A percentile compares a stretch with the other conserved stretches of the same genome.
Evolutionary conservation across 768 basidiomycete genomes (phyloP).

Genomic region (Lentinula detonsa): DNA sequence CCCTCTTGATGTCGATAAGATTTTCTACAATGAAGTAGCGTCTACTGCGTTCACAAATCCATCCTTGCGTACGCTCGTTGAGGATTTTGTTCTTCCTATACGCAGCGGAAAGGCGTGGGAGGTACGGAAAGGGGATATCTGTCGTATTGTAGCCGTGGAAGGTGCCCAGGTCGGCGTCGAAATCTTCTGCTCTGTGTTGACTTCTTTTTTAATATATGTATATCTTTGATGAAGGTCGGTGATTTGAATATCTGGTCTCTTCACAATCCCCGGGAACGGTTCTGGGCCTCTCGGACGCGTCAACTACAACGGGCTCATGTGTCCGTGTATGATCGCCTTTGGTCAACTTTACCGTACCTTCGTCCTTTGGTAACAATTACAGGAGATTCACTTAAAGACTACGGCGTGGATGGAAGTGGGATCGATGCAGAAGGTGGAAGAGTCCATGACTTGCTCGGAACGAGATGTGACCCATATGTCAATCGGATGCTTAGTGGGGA

Average conservation of each 20-base stretch:
- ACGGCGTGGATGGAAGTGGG: constrained; percentile 7
- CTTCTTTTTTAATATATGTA: neutral
- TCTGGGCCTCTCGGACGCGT: constrained; percentile 17
- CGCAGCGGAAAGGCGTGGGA: constrained; percentile 16
- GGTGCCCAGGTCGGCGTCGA: constrained; percentile 14
- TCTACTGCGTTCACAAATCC: neutral
- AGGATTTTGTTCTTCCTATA: constrained; percentile 14
- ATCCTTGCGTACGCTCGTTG: constrained; percentile 9
- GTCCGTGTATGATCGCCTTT: constrained; percentile 17
- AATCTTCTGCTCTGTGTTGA: neutral
- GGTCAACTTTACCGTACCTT: constrained; percentile 17
- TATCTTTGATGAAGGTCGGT: constrained; percentile 8
- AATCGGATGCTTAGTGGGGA: constrained; percentile 11
- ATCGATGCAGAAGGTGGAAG: constrained; percentile 14
- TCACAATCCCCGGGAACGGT: constrained; percentile 12
- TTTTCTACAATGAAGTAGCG: constrained; percentile 14
- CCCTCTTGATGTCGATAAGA: constrained; percentile 13
- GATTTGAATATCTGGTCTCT: constrained; percentile 16
- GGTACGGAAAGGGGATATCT: constrained; percentile 14
- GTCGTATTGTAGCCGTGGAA: constrained; percentile 15
- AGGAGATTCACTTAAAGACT: constrained; percentile 13
- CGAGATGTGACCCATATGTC: constrained; percentile 19
- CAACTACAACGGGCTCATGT: constrained; percentile 18
- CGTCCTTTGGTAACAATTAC: constrained; percentile 15
- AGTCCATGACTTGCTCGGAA: constrained; percentile 18